Percentiles rank a stretch among this genome's conserved stretches.
Evolutionary conservation across 441 rosid genomes (phyloP).

Genomic region (Croton laevigatus): DNA sequence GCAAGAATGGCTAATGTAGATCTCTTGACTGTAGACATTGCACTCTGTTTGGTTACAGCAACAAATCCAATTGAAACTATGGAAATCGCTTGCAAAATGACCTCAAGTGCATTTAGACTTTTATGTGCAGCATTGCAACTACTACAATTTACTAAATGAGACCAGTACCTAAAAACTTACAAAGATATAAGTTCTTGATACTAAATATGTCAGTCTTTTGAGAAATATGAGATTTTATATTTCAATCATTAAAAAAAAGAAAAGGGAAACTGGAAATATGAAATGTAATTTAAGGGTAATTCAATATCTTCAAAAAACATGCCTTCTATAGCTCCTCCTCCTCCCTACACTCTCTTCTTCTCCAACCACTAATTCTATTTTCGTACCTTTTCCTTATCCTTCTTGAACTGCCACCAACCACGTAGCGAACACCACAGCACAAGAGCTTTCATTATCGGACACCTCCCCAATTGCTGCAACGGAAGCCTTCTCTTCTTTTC

Average conservation of each 20-base stretch:
- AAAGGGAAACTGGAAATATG: no score
- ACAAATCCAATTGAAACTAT: conserved; percentile 24
- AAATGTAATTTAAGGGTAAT: no score
- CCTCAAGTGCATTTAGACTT: conserved; percentile 28
- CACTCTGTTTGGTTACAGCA: conserved; percentile 22
- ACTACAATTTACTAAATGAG: conserved; percentile 37
- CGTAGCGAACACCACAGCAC: conserved; percentile 54
- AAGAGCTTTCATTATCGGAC: conserved; percentile 28
- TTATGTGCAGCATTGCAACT: conserved; percentile 32
- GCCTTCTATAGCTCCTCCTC: conserved; percentile 60
- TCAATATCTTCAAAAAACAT: conserved; percentile 71
- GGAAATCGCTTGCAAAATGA: conserved; percentile 23
- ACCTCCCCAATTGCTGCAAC: neutral
- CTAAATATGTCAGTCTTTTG: no score
- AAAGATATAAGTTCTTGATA: no score
- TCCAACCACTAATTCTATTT: conserved; percentile 72
- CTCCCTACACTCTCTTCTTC: conserved; percentile 29
- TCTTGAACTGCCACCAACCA: conserved; percentile 80
- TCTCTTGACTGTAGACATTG: conserved; percentile 2
- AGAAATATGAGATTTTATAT: no score
- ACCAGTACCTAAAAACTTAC: conserved; percentile 25
- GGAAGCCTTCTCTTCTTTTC: conserved; percentile 39
- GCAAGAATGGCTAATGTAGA: neutral
- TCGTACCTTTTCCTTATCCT: conserved; percentile 37
- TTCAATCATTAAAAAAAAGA: no score